phyloP scores from a whole-genome alignment of 371 early-diverging fungal genomes.

The Rhizomucor pusillus region DNA sequence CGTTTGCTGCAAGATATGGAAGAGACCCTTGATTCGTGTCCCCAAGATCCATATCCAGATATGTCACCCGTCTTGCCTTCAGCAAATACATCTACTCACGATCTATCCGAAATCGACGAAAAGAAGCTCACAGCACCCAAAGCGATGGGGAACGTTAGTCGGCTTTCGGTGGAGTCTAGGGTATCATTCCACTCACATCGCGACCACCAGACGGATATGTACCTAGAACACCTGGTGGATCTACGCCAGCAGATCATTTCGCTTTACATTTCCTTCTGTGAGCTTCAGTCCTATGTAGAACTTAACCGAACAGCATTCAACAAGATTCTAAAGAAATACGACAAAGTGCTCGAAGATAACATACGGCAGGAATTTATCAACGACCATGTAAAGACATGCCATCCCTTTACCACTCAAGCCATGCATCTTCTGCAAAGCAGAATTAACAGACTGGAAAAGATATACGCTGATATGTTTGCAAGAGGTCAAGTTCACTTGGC shows the following conservation, averaged over 20 bases:
- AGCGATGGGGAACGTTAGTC: background rate
- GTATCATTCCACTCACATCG: background rate
- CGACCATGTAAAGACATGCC: conserved; percentile 55
- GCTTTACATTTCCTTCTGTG: conserved; percentile 76
- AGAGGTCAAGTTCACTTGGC: conserved; percentile 54
- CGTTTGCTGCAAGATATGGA: conserved; percentile 23
- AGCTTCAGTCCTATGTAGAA: conserved; percentile 85
- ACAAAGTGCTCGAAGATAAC: conserved; percentile 76
- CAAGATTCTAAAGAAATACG: conserved; percentile 97
- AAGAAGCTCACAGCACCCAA: background rate
- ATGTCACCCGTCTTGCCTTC: conserved; percentile 4
- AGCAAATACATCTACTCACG: conserved; percentile 1
- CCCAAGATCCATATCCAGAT: conserved; percentile 4
- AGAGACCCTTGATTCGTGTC: conserved; percentile 49
- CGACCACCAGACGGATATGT: conserved; percentile 24
- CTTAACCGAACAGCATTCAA: conserved; percentile 93
- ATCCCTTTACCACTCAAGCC: conserved; percentile 60
- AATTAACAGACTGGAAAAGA: conserved; percentile 55
- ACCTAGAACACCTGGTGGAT: conserved; percentile 23
- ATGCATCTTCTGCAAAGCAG: conserved; percentile 41
- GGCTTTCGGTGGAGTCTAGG: conserved; percentile 14
- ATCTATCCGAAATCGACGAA: background rate
- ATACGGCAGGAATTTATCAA: conserved; percentile 52
- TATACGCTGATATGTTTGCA: conserved; percentile 67
- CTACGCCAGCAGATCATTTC: conserved; percentile 47